Evolutionary conservation across 805 yeast genomes (phyloP), one percentile per base, ranked within the genome.

Genomic region (Torulaspora indica): DNA sequence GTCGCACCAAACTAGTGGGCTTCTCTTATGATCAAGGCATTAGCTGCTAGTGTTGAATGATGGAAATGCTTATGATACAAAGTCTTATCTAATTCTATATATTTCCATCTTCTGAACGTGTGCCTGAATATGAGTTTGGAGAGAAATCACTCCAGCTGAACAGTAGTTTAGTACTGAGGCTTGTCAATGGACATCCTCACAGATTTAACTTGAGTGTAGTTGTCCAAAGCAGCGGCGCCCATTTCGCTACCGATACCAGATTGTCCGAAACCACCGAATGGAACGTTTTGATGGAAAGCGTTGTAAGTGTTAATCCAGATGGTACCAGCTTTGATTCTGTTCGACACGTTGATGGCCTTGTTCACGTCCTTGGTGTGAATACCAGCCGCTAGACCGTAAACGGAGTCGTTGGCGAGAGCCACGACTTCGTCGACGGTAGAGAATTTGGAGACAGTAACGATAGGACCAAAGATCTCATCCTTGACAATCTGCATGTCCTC

Each of bases 401-500:
- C 78, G 31, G 89, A 75, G 65, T 82, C 81, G 68, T 88, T 88
- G 51, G 93, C 90, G 68, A 75, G 70, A 41, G 69, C 72, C 48
- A 88, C 72, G 40, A 81, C 90, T 66, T 87, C 95, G 52, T 84
- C 91, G 51, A 78, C 76, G 39, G 84, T 73, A 55, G 70, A 72
- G 64, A 87, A 87, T 67, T 84, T 83, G 59, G 82, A 70, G 44
- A 85, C 76, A 33, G 93, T 81, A 51, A 84, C 80, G 49, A 88
- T 87, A 18, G 96, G 96, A 47, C 96, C 96, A 58, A 88, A 89
- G 64, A 89, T 86, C 75, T 89, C 97, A 66, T 89, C 96, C 66
- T 74, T 77, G 56, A 85, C 88, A 64, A 90, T 80, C 54, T 74
- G 72, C 82, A 79, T 81, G 61, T 79, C 72, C 64, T 81, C 84